Base-by-base conservation (phyloP, 257 asterid species). In the Schizonepeta tenuifolia region DNA sequence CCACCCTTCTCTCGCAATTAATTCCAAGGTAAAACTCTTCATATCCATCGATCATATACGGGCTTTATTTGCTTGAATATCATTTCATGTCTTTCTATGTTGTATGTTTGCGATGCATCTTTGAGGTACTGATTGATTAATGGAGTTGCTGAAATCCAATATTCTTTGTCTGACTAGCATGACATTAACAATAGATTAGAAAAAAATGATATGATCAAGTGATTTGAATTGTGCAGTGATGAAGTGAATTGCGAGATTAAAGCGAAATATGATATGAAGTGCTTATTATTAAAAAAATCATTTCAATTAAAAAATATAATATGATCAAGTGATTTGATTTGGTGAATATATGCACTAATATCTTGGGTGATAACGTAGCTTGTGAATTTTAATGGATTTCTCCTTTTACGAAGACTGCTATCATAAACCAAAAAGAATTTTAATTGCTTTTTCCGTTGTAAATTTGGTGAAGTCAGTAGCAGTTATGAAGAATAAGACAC, bases 1-100 rank as follows among this genome's bases (percentile, higher is more conserved):
- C 40, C 96, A 94, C 68, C 93, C 93, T 76, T 71, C 74, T 46
- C 97, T 94, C 70, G 73, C 70, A 2, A 73, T 94, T 71, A 94
- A 94, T 82, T 35, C 96, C 80, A 89, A 88, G 98, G 98, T 86
- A 70, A 5, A 17, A 4, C 15, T 67, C 12, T 18, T 5, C 12
- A 31, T 3, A 22, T 43, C 43, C 63, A 43, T 49, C 71, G 18
- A 13, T 18, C 51, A n/a, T 74, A 10, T 14, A 2, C 21, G 11
- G 11, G 28, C 46, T 49, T 58, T 12, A 9, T 50, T 65, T 65
- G 43, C 15, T 58, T 41, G 22, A 66, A 22, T 40, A 66, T 67
- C 21, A 21, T 47, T 12, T 28, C 17, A 49, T n/a, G 58, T 8
- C 20, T 58, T 24, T 35, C 28, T 28, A 3, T 58, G n/a, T 67